These are phyloP conservation scores for Litchi chinensis DNA, from an alignment of 345 rosid species.

Conservation along the genomic window DNA sequence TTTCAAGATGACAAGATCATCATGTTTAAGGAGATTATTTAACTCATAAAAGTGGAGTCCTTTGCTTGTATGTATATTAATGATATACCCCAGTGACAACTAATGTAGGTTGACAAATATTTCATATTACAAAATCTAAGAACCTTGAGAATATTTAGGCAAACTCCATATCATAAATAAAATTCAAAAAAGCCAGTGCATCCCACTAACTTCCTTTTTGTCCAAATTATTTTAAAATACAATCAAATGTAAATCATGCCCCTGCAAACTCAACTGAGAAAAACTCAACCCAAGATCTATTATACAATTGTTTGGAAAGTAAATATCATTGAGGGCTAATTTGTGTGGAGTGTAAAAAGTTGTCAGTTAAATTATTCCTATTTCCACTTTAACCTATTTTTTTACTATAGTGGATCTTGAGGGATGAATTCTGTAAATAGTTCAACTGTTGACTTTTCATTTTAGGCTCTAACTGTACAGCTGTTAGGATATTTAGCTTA, in stretches of 20 bases:
- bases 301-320: background rate
- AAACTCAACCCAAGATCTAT: background rate
- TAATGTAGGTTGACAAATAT: background rate
- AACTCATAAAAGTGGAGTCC: background rate
- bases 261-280: background rate
- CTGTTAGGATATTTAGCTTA: too few species aligned
- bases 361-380: too few species aligned
- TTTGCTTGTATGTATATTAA: background rate
- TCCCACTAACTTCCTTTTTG: background rate
- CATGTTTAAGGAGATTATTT: background rate
- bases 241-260: background rate
- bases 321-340: background rate
- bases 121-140: background rate
- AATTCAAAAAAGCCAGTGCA: background rate
- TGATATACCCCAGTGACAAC: background rate
- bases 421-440: too few species aligned
- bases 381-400: too few species aligned
- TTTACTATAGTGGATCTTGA: too few species aligned
- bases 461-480: too few species aligned
- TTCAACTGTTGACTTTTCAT: too few species aligned
- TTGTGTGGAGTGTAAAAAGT: too few species aligned
- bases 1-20: background rate
- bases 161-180: background rate
- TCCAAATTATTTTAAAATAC: background rate
- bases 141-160: background rate